Base-by-base conservation (phyloP, 2,329 filamentous ascomycete species). In the Colletotrichum lentis region DNA sequence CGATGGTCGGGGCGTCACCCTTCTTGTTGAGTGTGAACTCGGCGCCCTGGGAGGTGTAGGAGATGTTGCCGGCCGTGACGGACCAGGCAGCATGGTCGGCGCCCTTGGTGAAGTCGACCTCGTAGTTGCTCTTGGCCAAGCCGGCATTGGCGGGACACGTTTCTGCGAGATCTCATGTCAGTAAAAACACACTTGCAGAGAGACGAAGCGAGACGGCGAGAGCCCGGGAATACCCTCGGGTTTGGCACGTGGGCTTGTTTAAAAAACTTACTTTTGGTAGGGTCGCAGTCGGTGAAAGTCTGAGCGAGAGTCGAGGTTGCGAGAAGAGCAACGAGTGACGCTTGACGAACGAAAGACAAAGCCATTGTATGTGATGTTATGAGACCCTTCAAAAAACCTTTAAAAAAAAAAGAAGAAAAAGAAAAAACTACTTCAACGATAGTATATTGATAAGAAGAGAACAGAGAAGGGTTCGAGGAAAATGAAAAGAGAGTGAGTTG, bases 91-190 rank as follows among this genome's bases (percentile, higher is more conserved):
- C 31, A 5, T 86, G 81, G 24, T 90, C 90, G 3, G 81, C 74
- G 43, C 88, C 88, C 63, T 86, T 80, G 43, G 85, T 87, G 77
- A 94, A 92, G 79, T 93, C 90, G 75, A 79, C 71, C 47, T 86
- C 79, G n/a, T 79, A 73, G 72, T 83, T 77, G 77, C 57, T 80
- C 83, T 71, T 86, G 37, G 88, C 87, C 2, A 92, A 82, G 3
- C 90, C 90, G 39, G 88, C 82, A 74, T 92, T 82, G 54, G 89
- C 76, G 31, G 88, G 85, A 74, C 90, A 92, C 47, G 78, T 81
- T 80, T 71, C 66, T 69, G 27, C 1, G 22, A 1, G 8, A 3
- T 16, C 18, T 22, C 37, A 27, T 46, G 49, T 66, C 31, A 65
- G 56, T 39, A n/a, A 20, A 18, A 18, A 24, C 44, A 11, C 47